Percentiles rank a stretch among this genome's conserved stretches.
Evolutionary conservation across 345 rosid species (phyloP).

Genomic region (Populus pruinosa): DNA sequence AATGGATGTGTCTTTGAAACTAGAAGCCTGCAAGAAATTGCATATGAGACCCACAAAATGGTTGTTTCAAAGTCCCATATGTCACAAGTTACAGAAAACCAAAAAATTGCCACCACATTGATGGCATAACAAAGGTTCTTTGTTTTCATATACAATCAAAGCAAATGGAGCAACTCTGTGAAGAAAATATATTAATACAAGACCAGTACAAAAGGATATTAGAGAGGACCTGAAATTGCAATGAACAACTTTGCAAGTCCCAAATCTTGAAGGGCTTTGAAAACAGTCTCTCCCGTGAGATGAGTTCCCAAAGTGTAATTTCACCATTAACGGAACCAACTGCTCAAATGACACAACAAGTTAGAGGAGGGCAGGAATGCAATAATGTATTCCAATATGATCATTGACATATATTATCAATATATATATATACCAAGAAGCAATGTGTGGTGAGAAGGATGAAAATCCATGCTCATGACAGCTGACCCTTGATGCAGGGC

Average conservation of each 20-base stretch:
- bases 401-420: not conserved
- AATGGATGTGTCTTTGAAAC: constrained; percentile 23
- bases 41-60: constrained; percentile 1
- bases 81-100: not conserved
- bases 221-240: constrained; percentile 69
- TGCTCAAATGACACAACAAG: constrained; percentile 37
- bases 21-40: constrained; percentile 22
- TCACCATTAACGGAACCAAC: constrained; percentile 83
- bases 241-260: constrained; percentile 52
- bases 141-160: not conserved
- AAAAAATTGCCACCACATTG: not conserved
- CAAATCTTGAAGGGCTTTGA: constrained; percentile 74
- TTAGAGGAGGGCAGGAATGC: constrained; percentile 13
- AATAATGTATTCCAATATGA: not conserved
- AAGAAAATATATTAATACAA: constrained; percentile 7
- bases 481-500: constrained; percentile 67
- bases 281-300: constrained; percentile 54
- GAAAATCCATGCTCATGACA: constrained; percentile 90
- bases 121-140: not conserved
- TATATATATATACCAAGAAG: constrained; percentile 61
- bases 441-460: constrained; percentile 57
- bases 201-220: constrained; percentile 3
- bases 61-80: constrained; percentile 8
- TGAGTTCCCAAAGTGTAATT: constrained; percentile 75
- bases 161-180: not conserved